phyloP scores from a whole-genome alignment of 2,329 filamentous ascomycete species.

The Microcera coccophila region DNA sequence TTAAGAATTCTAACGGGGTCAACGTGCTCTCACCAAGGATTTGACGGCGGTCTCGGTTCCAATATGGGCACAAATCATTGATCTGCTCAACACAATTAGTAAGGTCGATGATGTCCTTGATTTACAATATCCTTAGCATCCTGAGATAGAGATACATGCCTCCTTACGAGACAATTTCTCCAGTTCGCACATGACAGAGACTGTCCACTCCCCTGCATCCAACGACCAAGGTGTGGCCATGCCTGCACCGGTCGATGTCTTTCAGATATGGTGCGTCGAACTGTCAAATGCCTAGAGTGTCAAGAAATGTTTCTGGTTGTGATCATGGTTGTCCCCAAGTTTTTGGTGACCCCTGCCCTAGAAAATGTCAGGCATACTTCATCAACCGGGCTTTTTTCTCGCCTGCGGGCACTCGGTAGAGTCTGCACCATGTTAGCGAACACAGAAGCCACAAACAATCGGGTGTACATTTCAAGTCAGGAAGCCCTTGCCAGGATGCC shows the following conservation, averaged over 20 bases:
- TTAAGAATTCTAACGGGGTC: slow-evolving; percentile 61
- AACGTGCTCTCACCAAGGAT: slow-evolving; percentile 65
- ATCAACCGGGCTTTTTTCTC: not conserved
- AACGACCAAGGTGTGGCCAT: slow-evolving; percentile 48
- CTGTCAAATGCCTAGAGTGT: slow-evolving; percentile 42
- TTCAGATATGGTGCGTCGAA: slow-evolving; percentile 44
- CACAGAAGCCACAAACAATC: too few species aligned
- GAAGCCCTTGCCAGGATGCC: too few species aligned
- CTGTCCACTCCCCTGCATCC: slow-evolving; percentile 49
- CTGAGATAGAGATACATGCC: slow-evolving; percentile 46
- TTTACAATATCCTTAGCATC: slow-evolving; percentile 60
- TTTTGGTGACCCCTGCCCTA: slow-evolving; percentile 43
- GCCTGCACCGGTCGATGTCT: slow-evolving; percentile 45
- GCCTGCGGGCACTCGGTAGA: not conserved
- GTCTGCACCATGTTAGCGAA: not conserved
- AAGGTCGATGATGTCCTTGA: slow-evolving; percentile 50
- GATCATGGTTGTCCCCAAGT: slow-evolving; percentile 40
- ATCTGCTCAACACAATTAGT: slow-evolving; percentile 43
- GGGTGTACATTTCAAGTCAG: too few species aligned
- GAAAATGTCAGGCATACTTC: slow-evolving; percentile 34
- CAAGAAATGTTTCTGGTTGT: slow-evolving; percentile 35
- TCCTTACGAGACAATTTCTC: slow-evolving; percentile 55
- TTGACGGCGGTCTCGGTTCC: slow-evolving; percentile 51
- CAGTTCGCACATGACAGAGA: slow-evolving; percentile 59
- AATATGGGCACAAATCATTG: slow-evolving; percentile 50